Conservation (phyloP, 371 early-diverging fungal species). For the Syncephalastrum contaminatum region DNA sequence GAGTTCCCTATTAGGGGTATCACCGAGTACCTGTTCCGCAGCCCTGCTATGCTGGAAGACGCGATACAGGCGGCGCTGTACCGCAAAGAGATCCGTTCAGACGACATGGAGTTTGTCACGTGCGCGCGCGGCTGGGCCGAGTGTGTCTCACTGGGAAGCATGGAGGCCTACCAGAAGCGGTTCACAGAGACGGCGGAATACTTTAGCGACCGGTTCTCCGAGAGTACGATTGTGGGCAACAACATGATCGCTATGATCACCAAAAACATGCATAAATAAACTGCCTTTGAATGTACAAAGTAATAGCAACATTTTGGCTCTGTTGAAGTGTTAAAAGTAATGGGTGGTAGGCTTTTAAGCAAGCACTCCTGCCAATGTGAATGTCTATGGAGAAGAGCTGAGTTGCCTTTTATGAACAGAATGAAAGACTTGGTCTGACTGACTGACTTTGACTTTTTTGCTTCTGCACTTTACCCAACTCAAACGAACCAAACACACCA, state of each 20-base stretch:
- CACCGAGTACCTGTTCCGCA: slow-evolving; percentile 87
- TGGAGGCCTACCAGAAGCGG: slow-evolving; percentile 82
- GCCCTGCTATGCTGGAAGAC: slow-evolving; percentile 74
- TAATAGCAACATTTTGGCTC: too few relatives aligned
- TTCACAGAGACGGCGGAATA: slow-evolving; percentile 83
- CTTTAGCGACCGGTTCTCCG: slow-evolving; percentile 74
- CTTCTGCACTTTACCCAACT: too few relatives aligned
- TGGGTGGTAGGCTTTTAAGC: too few relatives aligned
- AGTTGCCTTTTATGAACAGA: too few relatives aligned
- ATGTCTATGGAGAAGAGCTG: too few relatives aligned
- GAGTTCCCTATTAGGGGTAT: slow-evolving; percentile 66
- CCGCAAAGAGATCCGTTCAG: slow-evolving; percentile 79
- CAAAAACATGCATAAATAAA: slow-evolving; percentile 33
- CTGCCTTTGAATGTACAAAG: too few relatives aligned
- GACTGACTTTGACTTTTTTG: too few relatives aligned
- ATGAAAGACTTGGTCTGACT: too few relatives aligned
- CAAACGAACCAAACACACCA: slow-evolving; percentile 15
- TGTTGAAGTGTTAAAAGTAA: too few relatives aligned
- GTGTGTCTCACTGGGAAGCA: slow-evolving; percentile 76
- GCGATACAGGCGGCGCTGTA: slow-evolving; percentile 82
- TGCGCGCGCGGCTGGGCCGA: slow-evolving; percentile 93
- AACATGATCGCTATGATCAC: slow-evolving; percentile 69
- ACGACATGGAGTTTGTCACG: slow-evolving; percentile 91
- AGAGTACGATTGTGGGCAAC: slow-evolving; percentile 71
- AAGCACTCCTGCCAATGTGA: too few relatives aligned